phyloP scores from a whole-genome alignment of 495 filamentous ascomycete species.

The Cladorrhinum samala region DNA sequence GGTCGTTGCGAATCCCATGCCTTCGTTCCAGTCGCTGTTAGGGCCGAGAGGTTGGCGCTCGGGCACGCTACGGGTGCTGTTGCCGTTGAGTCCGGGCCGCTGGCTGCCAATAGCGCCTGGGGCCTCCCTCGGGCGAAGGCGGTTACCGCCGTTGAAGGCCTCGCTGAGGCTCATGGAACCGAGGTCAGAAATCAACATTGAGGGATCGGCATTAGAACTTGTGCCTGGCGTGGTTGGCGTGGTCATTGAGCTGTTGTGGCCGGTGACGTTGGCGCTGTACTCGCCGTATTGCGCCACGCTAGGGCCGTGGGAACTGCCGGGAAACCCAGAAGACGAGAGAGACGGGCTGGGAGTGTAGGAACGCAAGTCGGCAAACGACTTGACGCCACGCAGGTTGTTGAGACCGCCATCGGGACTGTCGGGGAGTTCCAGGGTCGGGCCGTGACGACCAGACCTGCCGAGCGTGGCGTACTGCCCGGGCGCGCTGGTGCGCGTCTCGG shows the following conservation, averaged over 20 bases:
- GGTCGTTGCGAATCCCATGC: slow-evolving; percentile 55
- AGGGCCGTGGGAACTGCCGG: slow-evolving; percentile 43
- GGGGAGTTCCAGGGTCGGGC: slow-evolving; percentile 73
- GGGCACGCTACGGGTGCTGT: slow-evolving; percentile 59
- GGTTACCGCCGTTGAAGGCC: slow-evolving; percentile 52
- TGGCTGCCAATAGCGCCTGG: slow-evolving; percentile 84
- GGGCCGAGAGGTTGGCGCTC: slow-evolving; percentile 81
- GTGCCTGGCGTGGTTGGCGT: slow-evolving; percentile 43
- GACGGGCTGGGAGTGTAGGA: slow-evolving; percentile 93
- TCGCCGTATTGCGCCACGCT: slow-evolving; percentile 54
- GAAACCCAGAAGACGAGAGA: slow-evolving; percentile 60
- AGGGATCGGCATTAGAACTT: slow-evolving; percentile 54
- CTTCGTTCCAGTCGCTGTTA: slow-evolving; percentile 60
- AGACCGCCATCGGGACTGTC: slow-evolving; percentile 64
- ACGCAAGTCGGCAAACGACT: slow-evolving; percentile 92
- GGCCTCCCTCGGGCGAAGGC: slow-evolving; percentile 34
- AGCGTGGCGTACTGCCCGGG: slow-evolving; percentile 64
- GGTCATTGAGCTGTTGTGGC: slow-evolving; percentile 34
- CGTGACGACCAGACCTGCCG: slow-evolving; percentile 58
- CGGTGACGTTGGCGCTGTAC: slow-evolving; percentile 29
- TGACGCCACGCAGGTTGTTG: slow-evolving; percentile 71
- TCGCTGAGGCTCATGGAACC: slow-evolving; percentile 60
- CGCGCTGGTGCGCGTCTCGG: slow-evolving; percentile 71
- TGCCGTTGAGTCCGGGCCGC: slow-evolving; percentile 61
- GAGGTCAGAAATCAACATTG: slow-evolving; percentile 50